These are phyloP conservation scores for Amaranthus hypochondriacus DNA, from an alignment of 148 eudicot genomes.

Conservation along the genomic window DNA sequence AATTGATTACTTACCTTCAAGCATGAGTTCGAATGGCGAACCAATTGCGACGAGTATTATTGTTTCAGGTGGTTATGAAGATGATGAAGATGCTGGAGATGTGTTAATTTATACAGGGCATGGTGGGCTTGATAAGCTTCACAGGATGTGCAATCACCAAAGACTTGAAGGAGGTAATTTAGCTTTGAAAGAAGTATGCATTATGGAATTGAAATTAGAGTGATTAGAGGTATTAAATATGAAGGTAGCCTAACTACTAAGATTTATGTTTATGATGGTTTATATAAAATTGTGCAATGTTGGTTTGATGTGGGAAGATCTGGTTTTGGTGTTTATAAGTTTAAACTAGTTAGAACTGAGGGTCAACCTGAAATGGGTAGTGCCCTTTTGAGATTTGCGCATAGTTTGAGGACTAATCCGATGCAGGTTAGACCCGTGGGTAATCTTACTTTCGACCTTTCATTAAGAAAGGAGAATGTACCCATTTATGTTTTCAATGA, in stretches of 20 bases:
- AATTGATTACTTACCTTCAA: slow-evolving; percentile 70
- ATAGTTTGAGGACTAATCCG: slow-evolving; percentile 45
- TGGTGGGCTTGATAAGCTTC: slow-evolving; percentile 72
- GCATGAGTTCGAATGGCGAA: slow-evolving; percentile 74
- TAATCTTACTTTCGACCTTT: slow-evolving; percentile 67
- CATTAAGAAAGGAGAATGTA: slow-evolving; percentile 53
- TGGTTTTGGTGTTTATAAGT: slow-evolving; percentile 93
- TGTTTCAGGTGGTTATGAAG: slow-evolving; percentile 93
- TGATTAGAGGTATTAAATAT: slow-evolving; percentile 69
- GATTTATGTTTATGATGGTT: slow-evolving; percentile 91
- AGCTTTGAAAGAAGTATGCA: slow-evolving; percentile 78
- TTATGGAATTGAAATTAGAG: slow-evolving; percentile 87
- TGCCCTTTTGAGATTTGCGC: slow-evolving; percentile 50
- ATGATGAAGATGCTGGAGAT: slow-evolving; percentile 80
- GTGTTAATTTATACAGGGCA: slow-evolving; percentile 79
- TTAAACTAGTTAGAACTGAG: slow-evolving; percentile 57
- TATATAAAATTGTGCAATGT: slow-evolving; percentile 56
- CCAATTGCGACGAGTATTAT: slow-evolving; percentile 88
- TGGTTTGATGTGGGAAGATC: slow-evolving; percentile 92
- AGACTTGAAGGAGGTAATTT: slow-evolving; percentile 76
- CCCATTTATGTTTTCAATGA: slow-evolving; percentile 74
- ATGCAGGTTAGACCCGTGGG: slow-evolving; percentile 59
- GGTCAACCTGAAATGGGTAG: slow-evolving; percentile 93
- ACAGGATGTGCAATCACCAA: slow-evolving; percentile 60
- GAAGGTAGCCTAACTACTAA: slow-evolving; percentile 59